Percentiles rank a stretch among this genome's conserved stretches.
These are phyloP conservation scores for Mrakiaceae sp. DNA, from an alignment of 1,284 basidiomycete species.

Conservation along the genomic window DNA sequence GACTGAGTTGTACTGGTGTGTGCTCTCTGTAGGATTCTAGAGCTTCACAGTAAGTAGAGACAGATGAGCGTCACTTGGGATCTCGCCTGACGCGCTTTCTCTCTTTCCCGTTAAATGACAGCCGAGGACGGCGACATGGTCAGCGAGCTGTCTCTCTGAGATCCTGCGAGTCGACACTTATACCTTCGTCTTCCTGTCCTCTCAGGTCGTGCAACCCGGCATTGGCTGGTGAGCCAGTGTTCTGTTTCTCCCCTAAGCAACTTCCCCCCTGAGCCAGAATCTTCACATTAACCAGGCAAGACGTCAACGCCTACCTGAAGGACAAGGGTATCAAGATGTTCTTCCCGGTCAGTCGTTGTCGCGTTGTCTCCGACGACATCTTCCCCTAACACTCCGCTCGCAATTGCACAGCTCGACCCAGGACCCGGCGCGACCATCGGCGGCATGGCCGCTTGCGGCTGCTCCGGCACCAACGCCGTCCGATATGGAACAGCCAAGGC, in stretches of 20 bases:
- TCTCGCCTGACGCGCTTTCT: no score
- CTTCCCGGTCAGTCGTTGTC: constrained; percentile 56
- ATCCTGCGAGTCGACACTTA: background rate
- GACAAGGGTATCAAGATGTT: constrained; percentile 60
- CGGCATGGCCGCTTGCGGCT: constrained; percentile 49
- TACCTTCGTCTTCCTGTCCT: background rate
- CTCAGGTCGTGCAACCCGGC: constrained; percentile 60
- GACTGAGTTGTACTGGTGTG: no score
- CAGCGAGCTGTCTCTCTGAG: constrained; percentile 5
- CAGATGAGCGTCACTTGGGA: no score
- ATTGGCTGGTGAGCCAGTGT: constrained; percentile 43
- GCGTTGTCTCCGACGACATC: background rate
- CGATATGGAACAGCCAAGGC: constrained; percentile 74
- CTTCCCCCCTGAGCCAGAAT: no score
- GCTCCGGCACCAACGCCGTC: constrained; percentile 63
- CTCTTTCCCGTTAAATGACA: no score
- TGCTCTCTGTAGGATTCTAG: no score
- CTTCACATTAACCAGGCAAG: constrained; percentile 40
- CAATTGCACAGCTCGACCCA: constrained; percentile 53
- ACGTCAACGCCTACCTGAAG: constrained; percentile 63
- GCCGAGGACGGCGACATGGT: constrained; percentile 38
- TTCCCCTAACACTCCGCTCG: constrained; percentile 1
- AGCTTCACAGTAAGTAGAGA: no score
- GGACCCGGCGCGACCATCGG: constrained; percentile 63
- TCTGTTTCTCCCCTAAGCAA: no score